Evolutionary conservation across 768 basidiomycete genomes (phyloP), one percentile per base, ranked within the genome.

Genomic region (Candolleomyces efflorescens): DNA sequence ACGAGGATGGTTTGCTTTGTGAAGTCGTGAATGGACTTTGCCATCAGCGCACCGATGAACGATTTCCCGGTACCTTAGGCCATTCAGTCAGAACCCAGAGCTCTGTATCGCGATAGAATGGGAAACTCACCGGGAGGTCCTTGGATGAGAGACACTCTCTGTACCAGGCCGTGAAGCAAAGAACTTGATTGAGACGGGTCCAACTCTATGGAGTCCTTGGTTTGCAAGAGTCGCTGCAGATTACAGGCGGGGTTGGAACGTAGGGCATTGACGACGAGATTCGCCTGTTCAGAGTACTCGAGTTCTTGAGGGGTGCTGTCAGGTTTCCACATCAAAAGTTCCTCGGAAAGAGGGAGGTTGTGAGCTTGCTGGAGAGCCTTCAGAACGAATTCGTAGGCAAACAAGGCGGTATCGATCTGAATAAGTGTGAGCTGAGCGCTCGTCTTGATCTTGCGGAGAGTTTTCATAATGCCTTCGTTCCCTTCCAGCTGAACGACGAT

Each of bases 31-130:
- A 87, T 67, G 3, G 78, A 71, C 62, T 87, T 89, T 0, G 85
- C 85, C 0, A 89, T 68, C 1, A 89, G 73, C 0, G 85, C 84
- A 0, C 88, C 87, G 23, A 89, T 83, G 63, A 88, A 87, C 0
- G 86, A 87, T 57, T 90, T 90, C 0, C 87, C 88, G 0, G 87
- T 90, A 0, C 87, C 88, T 88, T 27, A 36, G 23, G 7, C 43
- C 41, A 7, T 44, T 10, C 12, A 32, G 32, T 32, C 32, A 32
- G 37, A 49, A 18, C 15, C 26, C 17, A 17, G 5, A 18, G 53
- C 18, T 39, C 12, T 22, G 20, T 23, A 27, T 22, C 11, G 32
- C 5, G 50, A 51, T 18, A 22, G 48, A 22, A 60, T 41, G 7
- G 27, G 9, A 3, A 10, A 66, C 76, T 20, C 68, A 86, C 87